Percentiles rank a stretch among this genome's conserved stretches.
Evolutionary conservation across 305 asterid genomes (phyloP).

Genomic region (Euphrasia arctica): DNA sequence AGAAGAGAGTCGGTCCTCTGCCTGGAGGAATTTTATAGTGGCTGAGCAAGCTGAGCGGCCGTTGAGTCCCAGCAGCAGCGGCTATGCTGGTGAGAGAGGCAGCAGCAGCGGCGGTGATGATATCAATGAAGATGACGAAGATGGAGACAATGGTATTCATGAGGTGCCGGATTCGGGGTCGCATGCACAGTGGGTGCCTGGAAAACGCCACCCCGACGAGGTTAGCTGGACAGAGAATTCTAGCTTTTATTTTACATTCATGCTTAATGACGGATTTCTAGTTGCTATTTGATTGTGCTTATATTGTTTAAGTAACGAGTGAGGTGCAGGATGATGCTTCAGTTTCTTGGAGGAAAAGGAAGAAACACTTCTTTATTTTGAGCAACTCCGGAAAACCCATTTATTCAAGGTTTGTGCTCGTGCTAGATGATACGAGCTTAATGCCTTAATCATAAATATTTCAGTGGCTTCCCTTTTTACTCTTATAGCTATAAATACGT

Average conservation of each 20-base stretch:
- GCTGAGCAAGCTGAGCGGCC: slow-evolving; percentile 58
- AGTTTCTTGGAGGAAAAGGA: slow-evolving; percentile 93
- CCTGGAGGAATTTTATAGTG: slow-evolving; percentile 51
- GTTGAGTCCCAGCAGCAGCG: slow-evolving; percentile 84
- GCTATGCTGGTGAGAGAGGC: slow-evolving; percentile 91
- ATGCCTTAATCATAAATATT: neutral
- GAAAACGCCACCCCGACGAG: slow-evolving; percentile 82
- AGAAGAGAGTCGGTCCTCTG: slow-evolving; percentile 38
- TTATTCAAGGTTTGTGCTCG: slow-evolving; percentile 59
- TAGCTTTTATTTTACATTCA: no score
- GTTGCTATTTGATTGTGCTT: no score
- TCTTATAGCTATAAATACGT: neutral
- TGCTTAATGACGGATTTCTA: no score
- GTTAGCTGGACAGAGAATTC: slow-evolving; percentile 32
- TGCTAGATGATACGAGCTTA: no score
- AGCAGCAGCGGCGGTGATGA: slow-evolving; percentile 77
- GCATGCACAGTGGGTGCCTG: slow-evolving; percentile 55
- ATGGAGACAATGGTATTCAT: slow-evolving; percentile 33
- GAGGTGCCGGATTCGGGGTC: slow-evolving; percentile 44
- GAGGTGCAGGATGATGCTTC: slow-evolving; percentile 91
- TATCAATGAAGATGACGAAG: slow-evolving; percentile 34
- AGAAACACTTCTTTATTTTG: slow-evolving; percentile 93
- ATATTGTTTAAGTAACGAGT: slow-evolving; percentile 29
- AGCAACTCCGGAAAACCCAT: slow-evolving; percentile 97
- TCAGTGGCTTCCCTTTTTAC: neutral